phyloP scores from a whole-genome alignment of 305 asterid species.

The Vinca major region DNA sequence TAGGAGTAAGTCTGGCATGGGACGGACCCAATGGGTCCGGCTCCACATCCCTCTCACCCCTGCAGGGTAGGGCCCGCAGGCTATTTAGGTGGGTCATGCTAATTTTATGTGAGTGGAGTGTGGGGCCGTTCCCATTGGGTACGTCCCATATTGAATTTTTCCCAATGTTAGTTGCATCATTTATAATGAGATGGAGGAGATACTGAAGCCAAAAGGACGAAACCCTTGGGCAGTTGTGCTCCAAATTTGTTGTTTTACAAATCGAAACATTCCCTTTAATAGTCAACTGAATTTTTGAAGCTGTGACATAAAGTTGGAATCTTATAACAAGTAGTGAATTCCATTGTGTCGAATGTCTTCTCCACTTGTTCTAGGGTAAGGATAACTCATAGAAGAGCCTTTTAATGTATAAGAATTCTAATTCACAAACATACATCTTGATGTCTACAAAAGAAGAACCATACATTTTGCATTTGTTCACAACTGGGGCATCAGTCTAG shows the following conservation, averaged over 20 bases:
- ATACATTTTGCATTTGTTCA: not conserved
- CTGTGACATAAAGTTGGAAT: not conserved
- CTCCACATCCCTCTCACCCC: no score
- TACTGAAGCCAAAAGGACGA: not conserved
- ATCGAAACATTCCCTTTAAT: not conserved
- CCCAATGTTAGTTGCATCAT: not conserved
- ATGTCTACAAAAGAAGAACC: no score
- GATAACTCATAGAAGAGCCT: not conserved
- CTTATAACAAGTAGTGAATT: not conserved
- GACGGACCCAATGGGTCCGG: no score
- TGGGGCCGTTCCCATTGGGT: no score
- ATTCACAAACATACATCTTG: not conserved
- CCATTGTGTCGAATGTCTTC: not conserved
- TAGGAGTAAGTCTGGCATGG: no score
- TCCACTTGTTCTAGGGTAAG: not conserved
- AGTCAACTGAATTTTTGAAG: not conserved
- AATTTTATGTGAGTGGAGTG: no score
- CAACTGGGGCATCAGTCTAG: not conserved
- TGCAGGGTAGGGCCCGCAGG: no score
- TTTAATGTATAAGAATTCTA: not conserved
- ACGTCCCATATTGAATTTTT: no score
- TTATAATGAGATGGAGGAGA: conserved; percentile 2
- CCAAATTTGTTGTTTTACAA: not conserved
- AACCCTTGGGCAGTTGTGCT: not conserved
- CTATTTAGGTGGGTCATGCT: no score